phyloP scores from a whole-genome alignment of 306 rosid species.

The Vigna hirtella region DNA sequence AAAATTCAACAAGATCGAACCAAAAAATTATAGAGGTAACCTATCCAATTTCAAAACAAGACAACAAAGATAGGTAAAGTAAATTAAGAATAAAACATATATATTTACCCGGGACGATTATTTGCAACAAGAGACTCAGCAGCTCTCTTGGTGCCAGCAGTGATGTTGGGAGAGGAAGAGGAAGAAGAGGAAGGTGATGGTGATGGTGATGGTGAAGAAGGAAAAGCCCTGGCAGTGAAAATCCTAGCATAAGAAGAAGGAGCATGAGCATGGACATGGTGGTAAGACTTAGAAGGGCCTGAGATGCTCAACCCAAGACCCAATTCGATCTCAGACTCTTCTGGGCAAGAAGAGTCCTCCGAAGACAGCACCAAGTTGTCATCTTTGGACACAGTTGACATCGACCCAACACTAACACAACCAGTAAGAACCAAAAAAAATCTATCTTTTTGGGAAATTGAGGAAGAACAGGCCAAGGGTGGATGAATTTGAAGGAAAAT shows the following conservation, averaged over 20 bases:
- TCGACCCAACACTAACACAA: constrained; percentile 44
- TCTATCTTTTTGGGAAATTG: neutral
- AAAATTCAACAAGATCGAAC: constrained; percentile 10
- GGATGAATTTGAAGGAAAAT: constrained; percentile 40
- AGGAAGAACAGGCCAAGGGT: neutral
- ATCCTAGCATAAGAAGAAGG: constrained; percentile 55
- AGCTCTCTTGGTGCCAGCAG: constrained; percentile 74
- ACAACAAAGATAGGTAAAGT: neutral
- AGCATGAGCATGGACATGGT: constrained; percentile 34
- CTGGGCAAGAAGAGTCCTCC: constrained; percentile 83
- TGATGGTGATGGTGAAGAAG: constrained; percentile 48
- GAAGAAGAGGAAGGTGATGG: constrained; percentile 50
- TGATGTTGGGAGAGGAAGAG: constrained; percentile 54
- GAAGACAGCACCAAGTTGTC: constrained; percentile 80
- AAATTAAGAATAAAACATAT: neutral
- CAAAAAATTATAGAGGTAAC: neutral
- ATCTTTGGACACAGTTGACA: constrained; percentile 72
- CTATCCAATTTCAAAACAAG: neutral
- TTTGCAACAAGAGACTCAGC: constrained; percentile 72
- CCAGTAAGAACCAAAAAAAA: neutral
- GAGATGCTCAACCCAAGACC: constrained; percentile 78
- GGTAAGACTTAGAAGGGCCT: constrained; percentile 49
- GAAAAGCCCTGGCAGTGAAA: constrained; percentile 77
- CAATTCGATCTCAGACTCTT: constrained; percentile 84
- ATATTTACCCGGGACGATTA: constrained; percentile 64